Evolutionary conservation across 2,329 filamentous ascomycete genomes (phyloP).

Genomic region (Scytalidium sp.): DNA sequence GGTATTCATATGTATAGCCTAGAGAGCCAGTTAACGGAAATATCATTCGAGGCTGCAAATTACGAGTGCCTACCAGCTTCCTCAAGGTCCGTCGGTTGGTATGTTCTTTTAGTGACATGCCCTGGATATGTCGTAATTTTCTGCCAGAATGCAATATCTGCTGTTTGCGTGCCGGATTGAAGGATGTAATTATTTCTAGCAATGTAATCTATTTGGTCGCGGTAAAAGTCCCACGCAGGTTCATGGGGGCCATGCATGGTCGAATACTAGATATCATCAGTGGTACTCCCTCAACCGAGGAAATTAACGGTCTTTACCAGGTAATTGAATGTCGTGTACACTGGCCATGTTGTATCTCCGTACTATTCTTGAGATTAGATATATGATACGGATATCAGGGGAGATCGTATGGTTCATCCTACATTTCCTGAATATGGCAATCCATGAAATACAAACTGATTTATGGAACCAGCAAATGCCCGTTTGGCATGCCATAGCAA

Average conservation of each 20-base stretch:
- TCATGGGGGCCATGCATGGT: slow-evolving; percentile 35
- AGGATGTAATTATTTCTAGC: slow-evolving; percentile 33
- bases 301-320: no score
- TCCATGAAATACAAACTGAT: slow-evolving; percentile 42
- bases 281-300: no score
- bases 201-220: slow-evolving; percentile 33
- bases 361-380: no score
- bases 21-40: no score
- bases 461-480: slow-evolving; percentile 37
- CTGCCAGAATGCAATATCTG: slow-evolving; percentile 41
- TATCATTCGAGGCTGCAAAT: not conserved
- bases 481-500: slow-evolving; percentile 33
- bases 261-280: no score
- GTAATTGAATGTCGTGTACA: slow-evolving; percentile 40
- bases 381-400: not conserved
- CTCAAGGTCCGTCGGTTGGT: not conserved
- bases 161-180: slow-evolving; percentile 35
- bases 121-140: no score
- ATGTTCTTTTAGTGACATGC: slow-evolving; percentile 13
- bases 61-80: not conserved
- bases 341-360: slow-evolving; percentile 45
- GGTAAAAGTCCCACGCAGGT: slow-evolving; percentile 36
- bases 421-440: slow-evolving; percentile 34
- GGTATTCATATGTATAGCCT: slow-evolving; percentile 38
- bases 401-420: slow-evolving; percentile 27